A percentile compares a stretch with the other conserved stretches of the same genome.
These are phyloP conservation scores for Colletotrichum euphorbiae DNA, from an alignment of 2,329 filamentous ascomycete genomes.

Conservation along the genomic window DNA sequence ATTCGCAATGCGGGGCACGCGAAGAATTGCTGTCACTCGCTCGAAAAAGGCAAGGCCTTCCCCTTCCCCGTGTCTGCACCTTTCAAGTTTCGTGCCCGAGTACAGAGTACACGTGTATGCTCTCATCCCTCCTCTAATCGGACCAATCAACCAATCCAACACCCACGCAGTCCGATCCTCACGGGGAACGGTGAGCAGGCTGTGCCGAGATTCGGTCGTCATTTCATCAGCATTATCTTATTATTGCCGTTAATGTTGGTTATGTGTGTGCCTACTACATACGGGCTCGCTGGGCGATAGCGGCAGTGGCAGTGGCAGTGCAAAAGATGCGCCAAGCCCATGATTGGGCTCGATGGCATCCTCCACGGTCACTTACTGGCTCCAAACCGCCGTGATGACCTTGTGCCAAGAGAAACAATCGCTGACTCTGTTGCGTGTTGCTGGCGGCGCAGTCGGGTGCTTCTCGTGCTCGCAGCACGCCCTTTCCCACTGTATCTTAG, in stretches of 20 bases:
- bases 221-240: neutral
- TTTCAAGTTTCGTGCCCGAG: no score
- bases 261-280: no score
- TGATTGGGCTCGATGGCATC: constrained; percentile 20
- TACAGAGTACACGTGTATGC: no score
- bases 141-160: constrained; percentile 11
- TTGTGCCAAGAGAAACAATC: constrained; percentile 32
- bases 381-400: constrained; percentile 12
- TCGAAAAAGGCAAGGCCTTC: constrained; percentile 4
- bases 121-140: neutral
- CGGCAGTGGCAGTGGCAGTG: constrained; percentile 36
- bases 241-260: neutral
- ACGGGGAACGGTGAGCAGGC: no score
- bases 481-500: no score
- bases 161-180: neutral
- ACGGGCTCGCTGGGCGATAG: neutral
- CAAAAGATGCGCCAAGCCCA: constrained; percentile 26
- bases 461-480: no score
- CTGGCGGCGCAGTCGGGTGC: constrained; percentile 30
- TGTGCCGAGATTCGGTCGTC: no score
- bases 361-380: constrained; percentile 8
- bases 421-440: constrained; percentile 30
- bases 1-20: constrained; percentile 23
- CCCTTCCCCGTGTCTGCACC: neutral
- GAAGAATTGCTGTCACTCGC: neutral